Evolutionary conservation across 768 basidiomycete genomes (phyloP).

Genomic region (Megacollybia marginata): DNA sequence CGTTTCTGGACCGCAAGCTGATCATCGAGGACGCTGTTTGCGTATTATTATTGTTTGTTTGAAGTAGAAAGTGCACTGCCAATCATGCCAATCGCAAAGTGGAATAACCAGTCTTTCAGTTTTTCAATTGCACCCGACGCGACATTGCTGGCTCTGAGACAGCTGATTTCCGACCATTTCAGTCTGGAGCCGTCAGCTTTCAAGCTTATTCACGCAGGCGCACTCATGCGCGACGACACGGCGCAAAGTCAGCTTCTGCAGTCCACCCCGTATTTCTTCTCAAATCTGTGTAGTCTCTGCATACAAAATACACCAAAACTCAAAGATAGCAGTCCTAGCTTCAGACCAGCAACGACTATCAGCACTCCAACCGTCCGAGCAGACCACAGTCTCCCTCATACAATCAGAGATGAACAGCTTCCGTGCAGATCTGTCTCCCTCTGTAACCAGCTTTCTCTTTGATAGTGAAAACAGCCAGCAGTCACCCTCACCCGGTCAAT

Average conservation of each 20-base stretch:
- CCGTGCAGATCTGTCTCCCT: conserved; percentile 44
- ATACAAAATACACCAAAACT: conserved; percentile 64
- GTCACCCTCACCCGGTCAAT: conserved; percentile 13
- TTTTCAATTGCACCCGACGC: background rate
- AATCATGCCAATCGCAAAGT: background rate
- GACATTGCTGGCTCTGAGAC: too few species aligned
- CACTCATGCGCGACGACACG: conserved; percentile 80
- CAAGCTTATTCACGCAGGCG: conserved; percentile 87
- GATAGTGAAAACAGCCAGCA: conserved; percentile 11
- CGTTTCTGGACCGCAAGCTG: too few species aligned
- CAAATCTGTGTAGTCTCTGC: conserved; percentile 47
- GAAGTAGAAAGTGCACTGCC: too few species aligned
- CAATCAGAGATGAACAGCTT: conserved; percentile 37
- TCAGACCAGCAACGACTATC: background rate
- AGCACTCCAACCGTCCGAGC: conserved; percentile 17
- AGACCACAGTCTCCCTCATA: conserved; percentile 25
- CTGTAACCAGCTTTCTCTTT: conserved; percentile 48
- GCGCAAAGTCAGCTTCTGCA: conserved; percentile 43
- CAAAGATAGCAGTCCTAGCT: conserved; percentile 65
- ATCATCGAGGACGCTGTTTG: too few species aligned
- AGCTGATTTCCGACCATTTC: conserved; percentile 13
- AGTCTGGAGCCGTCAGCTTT: conserved; percentile 71
- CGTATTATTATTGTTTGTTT: too few species aligned
- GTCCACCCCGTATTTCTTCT: background rate
- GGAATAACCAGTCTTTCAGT: background rate